Percentiles rank a stretch among this genome's conserved stretches.
Evolutionary conservation across 306 rosid genomes (phyloP).

Genomic region (Medicago truncatula): DNA sequence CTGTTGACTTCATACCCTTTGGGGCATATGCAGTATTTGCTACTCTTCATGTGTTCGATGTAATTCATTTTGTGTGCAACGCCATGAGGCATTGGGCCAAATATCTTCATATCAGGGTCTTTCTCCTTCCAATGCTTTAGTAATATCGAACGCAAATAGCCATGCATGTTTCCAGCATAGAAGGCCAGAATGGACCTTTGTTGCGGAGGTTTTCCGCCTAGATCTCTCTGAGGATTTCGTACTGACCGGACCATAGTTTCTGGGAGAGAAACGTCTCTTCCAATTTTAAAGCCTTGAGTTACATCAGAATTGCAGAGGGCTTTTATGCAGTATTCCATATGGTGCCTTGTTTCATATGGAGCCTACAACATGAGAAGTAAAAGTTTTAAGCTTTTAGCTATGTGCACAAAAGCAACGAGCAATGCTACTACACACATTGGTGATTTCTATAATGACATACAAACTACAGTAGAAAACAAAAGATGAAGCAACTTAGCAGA

Average conservation of each 20-base stretch:
- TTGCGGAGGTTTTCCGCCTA: conserved; percentile 83
- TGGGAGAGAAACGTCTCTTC: conserved; percentile 89
- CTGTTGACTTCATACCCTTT: conserved; percentile 96
- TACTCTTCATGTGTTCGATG: conserved; percentile 87
- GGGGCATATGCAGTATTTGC: conserved; percentile 94
- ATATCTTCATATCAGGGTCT: conserved; percentile 80
- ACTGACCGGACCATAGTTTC: conserved; percentile 80
- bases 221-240: conserved; percentile 76
- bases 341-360: conserved; percentile 96
- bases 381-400: background rate
- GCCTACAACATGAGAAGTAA: conserved; percentile 60
- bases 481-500: conserved; percentile 25
- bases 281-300: conserved; percentile 84
- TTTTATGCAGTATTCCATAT: conserved; percentile 92
- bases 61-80: conserved; percentile 83
- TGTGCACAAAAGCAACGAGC: conserved; percentile 1
- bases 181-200: conserved; percentile 76
- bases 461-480: conserved; percentile 35
- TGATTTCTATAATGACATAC: conserved; percentile 1
- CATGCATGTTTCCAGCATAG: conserved; percentile 88
- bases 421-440: background rate
- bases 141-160: conserved; percentile 76
- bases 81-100: conserved; percentile 84
- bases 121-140: conserved; percentile 86
- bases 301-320: conserved; percentile 96